Percentiles rank a stretch among this genome's conserved stretches.
Conservation (phyloP, 495 filamentous ascomycete species). For the Penicillium mononematosum region DNA sequence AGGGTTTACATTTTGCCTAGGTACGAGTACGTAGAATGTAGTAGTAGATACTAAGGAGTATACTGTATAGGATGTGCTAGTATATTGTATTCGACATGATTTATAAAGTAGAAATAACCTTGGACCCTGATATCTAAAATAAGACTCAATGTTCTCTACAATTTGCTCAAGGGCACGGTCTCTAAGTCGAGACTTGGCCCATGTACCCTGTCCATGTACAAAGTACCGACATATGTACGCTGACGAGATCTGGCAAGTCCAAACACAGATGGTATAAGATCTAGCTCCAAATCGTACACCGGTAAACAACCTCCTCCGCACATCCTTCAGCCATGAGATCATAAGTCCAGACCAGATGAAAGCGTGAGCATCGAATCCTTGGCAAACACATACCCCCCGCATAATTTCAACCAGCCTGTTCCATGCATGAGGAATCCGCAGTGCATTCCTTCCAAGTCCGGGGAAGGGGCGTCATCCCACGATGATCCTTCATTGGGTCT, state of each 20-base stretch:
- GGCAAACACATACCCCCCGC: slow-evolving; percentile 1
- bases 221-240: too few relatives aligned
- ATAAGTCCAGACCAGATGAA: background rate
- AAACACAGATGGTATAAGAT: background rate
- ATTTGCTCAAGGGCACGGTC: too few relatives aligned
- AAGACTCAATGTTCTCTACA: too few relatives aligned
- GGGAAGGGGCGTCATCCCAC: slow-evolving; percentile 4
- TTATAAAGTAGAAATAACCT: too few relatives aligned
- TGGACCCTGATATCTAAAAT: too few relatives aligned
- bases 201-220: too few relatives aligned
- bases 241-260: too few relatives aligned
- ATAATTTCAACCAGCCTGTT: background rate
- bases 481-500: background rate
- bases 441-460: slow-evolving; percentile 3
- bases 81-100: too few relatives aligned
- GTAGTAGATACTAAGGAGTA: background rate
- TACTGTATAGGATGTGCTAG: background rate
- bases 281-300: background rate
- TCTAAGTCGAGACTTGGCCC: too few relatives aligned
- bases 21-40: background rate
- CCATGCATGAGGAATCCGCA: slow-evolving; percentile 2
- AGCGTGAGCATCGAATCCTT: background rate
- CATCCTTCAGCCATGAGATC: slow-evolving; percentile 2
- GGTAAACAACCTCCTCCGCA: background rate
- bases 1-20: slow-evolving; percentile 11